Evolutionary conservation across 768 basidiomycete genomes (phyloP).

Genomic region (Mycena chlorophos): DNA sequence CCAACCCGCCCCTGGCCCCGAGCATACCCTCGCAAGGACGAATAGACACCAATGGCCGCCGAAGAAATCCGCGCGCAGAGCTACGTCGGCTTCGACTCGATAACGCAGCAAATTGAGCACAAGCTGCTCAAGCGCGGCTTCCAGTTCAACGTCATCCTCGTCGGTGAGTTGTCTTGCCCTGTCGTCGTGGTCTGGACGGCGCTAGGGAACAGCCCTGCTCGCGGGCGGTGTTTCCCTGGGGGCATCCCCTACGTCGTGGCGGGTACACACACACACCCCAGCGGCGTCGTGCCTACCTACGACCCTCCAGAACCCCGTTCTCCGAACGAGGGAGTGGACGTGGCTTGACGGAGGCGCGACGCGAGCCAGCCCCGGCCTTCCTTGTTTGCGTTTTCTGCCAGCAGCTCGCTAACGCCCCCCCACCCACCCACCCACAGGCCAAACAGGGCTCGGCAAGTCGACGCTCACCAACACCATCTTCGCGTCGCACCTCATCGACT

Average conservation of each 20-base stretch:
- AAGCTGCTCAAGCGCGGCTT: conserved; percentile 98
- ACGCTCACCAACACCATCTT: conserved; percentile 99
- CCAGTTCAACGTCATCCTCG: conserved; percentile 98
- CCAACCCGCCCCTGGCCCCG: neutral
- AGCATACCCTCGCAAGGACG: neutral
- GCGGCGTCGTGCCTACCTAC: no score
- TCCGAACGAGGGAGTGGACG: no score
- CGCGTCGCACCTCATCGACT: conserved; percentile 96
- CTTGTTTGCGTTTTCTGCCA: no score
- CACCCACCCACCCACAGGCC: conserved; percentile 53
- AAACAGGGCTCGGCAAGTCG: conserved; percentile 97
- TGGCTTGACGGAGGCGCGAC: no score
- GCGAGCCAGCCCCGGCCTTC: no score
- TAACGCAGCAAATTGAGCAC: conserved; percentile 97
- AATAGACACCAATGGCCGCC: conserved; percentile 36
- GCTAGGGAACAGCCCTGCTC: no score
- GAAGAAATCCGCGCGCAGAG: conserved; percentile 87
- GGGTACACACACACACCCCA: no score
- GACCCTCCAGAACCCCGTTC: no score
- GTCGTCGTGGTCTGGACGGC: conserved; percentile 3
- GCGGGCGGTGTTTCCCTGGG: no score
- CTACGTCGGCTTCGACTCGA: conserved; percentile 97
- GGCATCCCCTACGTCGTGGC: no score
- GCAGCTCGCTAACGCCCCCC: neutral
- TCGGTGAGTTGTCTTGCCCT: conserved; percentile 61